Percentiles rank a stretch among this genome's conserved stretches.
Evolutionary conservation across 1,284 basidiomycete genomes (phyloP).

Genomic region (Peniophora sp.): DNA sequence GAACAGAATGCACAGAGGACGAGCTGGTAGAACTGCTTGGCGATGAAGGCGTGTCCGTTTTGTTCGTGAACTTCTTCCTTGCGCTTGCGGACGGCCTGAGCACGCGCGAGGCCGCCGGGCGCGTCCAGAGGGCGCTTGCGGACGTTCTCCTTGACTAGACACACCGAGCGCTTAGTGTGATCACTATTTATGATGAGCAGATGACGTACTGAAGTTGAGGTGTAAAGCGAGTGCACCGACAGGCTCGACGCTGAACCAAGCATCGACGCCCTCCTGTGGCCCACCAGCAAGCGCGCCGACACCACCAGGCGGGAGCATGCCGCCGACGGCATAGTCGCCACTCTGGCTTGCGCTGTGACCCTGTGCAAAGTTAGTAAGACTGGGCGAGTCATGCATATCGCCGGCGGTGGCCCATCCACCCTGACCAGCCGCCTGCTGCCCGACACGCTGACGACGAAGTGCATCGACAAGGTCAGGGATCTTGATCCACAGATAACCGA

Average conservation of each 20-base stretch:
- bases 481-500: slow-evolving; percentile 94
- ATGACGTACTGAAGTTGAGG: slow-evolving; percentile 79
- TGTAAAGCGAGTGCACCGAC: slow-evolving; percentile 87
- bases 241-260: slow-evolving; percentile 97
- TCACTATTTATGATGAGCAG: slow-evolving; percentile 4
- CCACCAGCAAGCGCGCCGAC: slow-evolving; percentile 24
- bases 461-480: slow-evolving; percentile 96
- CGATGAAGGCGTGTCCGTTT: slow-evolving; percentile 99
- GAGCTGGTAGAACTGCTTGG: slow-evolving; percentile 96
- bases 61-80: slow-evolving; percentile 99
- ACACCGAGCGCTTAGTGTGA: slow-evolving; percentile 11
- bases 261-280: slow-evolving; percentile 77
- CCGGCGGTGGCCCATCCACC: slow-evolving; percentile 92
- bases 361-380: slow-evolving; percentile 6
- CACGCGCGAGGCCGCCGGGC: slow-evolving; percentile 86
- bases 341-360: slow-evolving; percentile 12
- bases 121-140: slow-evolving; percentile 91
- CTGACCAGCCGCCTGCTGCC: slow-evolving; percentile 71
- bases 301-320: slow-evolving; percentile 16
- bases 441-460: slow-evolving; percentile 84
- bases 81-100: slow-evolving; percentile 95
- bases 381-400: slow-evolving; percentile 43
- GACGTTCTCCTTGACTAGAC: slow-evolving; percentile 89
- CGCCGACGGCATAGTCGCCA: slow-evolving; percentile 16
- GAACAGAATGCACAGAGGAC: slow-evolving; percentile 98